Evolutionary conservation across 2,329 filamentous ascomycete species (phyloP), one percentile per base, ranked within the genome.

Genomic region (Exophiala dermatitidis): DNA sequence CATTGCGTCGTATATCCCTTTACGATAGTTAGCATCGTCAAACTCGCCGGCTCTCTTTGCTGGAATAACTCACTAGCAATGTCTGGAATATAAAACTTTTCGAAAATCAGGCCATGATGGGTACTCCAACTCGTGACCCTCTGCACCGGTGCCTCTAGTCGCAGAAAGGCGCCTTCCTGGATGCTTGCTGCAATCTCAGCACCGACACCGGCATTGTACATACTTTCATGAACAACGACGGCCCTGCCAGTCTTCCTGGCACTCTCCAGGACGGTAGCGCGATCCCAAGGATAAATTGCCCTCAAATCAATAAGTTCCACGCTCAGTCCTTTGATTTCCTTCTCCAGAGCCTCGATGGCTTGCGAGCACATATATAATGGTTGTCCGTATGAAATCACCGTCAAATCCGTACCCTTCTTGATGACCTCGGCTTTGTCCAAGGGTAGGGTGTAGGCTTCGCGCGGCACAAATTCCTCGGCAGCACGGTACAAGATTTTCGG

Each of bases 401-500:
- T 96, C 12, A 95, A 68, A 59, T 95, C 83, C 48, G 80, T 84
- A 42, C 90, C 90, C 50, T 83, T 75, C 68, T 90, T 91, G 26
- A 96, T 67, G 0, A 95, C 71, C 67, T 96, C 90, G 0, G 90
- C 90, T 68, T 88, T 91, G 63, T 84, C 88, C 7, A 96, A 76
- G 0, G 90, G 89, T 9, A 96, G 77, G n/a, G 83, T 82, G 68
- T 93, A 96, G 2, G 86, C 74, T 26, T 82, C 85, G 1, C 83
- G 80, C 0, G 90, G 90, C 1, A 96, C 90, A 68, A 95, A 88
- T 69, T 96, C 90, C 30, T 95, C 88, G 0, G 90, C 88, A 0
- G 90, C 90, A 19, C 90, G 84, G 69, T 96, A 96, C 8, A 96
- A 75, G 44, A 93, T 87, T 73, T 96, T 96, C 42, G 90, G 90